Conservation (phyloP, 805 yeast genomes). For the Ogataea haglerorum region DNA sequence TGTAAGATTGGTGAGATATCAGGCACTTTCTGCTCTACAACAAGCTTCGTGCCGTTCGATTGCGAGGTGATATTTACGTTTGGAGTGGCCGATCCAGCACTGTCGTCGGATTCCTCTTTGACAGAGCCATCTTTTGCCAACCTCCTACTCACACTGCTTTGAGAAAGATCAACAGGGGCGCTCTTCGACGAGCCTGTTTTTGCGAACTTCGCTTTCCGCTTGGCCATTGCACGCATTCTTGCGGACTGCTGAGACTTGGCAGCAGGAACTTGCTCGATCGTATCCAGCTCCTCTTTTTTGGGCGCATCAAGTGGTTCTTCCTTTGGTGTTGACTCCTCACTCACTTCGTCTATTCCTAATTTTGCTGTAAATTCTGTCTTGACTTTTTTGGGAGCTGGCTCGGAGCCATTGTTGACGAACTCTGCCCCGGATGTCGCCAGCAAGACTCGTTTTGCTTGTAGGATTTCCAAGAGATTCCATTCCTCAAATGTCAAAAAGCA, state of each 20-base stretch:
- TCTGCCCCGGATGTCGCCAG: conserved; percentile 61
- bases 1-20: conserved; percentile 66
- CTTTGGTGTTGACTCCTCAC: conserved; percentile 22
- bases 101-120: conserved; percentile 16
- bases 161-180: conserved; percentile 63
- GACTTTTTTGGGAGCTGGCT: conserved; percentile 19
- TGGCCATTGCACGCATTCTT: conserved; percentile 91
- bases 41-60: conserved; percentile 74
- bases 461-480: conserved; percentile 47
- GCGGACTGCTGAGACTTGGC: conserved; percentile 48
- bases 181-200: conserved; percentile 44
- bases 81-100: conserved; percentile 24
- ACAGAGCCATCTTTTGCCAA: conserved; percentile 42
- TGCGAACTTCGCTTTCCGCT: conserved; percentile 78
- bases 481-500: conserved; percentile 45
- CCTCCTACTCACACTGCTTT: conserved; percentile 61
- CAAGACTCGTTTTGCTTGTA: conserved; percentile 51
- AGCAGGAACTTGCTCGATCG: neutral
- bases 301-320: conserved; percentile 3
- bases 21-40: conserved; percentile 72
- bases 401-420: conserved; percentile 15
- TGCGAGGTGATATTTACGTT: conserved; percentile 63
- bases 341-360: conserved; percentile 27
- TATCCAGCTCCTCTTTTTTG: conserved; percentile 7
- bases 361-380: conserved; percentile 30